phyloP scores from a whole-genome alignment of 2,329 filamentous ascomycete genomes.

The Clonostachys rosea region DNA sequence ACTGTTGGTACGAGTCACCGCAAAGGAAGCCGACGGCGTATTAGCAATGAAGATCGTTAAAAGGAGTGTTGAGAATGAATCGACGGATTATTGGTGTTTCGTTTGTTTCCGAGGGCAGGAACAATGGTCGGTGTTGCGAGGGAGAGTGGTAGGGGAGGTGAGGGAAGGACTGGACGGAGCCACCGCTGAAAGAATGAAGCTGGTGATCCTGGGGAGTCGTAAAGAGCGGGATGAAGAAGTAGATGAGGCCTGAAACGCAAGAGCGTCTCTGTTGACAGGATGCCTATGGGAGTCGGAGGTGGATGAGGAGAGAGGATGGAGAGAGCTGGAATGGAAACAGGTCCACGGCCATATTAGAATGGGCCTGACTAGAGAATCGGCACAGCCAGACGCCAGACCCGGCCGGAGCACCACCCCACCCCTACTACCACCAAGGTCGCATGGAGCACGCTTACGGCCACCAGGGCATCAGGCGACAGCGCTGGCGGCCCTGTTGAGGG shows the following conservation, averaged over 20 bases:
- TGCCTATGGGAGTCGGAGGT: background rate
- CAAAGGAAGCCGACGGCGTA: too few species aligned
- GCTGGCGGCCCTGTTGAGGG: too few species aligned
- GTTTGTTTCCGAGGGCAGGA: background rate
- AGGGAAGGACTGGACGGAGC: conserved; percentile 25
- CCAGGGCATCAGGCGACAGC: too few species aligned
- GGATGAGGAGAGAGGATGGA: conserved; percentile 1
- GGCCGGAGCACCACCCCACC: background rate
- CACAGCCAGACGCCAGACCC: background rate
- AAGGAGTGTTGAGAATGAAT: background rate
- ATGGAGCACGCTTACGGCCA: too few species aligned
- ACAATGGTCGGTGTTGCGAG: background rate
- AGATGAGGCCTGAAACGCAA: conserved; percentile 12
- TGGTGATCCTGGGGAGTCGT: conserved; percentile 18
- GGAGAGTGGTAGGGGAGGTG: background rate
- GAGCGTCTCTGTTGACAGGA: conserved; percentile 4
- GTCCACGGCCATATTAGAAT: background rate
- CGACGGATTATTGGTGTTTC: background rate
- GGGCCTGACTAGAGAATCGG: background rate
- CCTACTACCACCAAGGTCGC: background rate
- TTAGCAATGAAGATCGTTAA: too few species aligned
- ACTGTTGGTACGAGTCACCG: too few species aligned
- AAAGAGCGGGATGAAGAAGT: conserved; percentile 20
- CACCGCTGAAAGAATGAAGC: conserved; percentile 37
- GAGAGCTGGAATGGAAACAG: conserved; percentile 1